phyloP scores from a whole-genome alignment of 75 land plant species.

The Pseudotsuga menziesii region DNA sequence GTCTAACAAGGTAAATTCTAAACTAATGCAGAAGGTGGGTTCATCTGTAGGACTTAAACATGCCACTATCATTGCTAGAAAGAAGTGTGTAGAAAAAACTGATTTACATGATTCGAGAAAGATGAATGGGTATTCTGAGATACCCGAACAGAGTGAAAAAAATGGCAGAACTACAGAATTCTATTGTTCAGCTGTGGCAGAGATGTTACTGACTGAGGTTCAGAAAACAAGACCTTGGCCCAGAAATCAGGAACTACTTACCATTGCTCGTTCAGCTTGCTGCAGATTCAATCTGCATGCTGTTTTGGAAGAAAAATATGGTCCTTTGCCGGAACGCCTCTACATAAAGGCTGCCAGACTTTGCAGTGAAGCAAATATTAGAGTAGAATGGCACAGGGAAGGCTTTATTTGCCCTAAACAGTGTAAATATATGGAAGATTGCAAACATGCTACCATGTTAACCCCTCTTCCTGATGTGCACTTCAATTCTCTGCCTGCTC shows the following conservation, averaged over 20 bases:
- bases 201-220: slow-evolving; percentile 33
- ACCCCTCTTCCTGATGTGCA: slow-evolving; percentile 10
- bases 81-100: slow-evolving; percentile 22
- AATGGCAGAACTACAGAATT: slow-evolving; percentile 28
- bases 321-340: slow-evolving; percentile 48
- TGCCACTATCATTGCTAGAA: slow-evolving; percentile 19
- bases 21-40: slow-evolving; percentile 24
- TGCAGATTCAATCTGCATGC: slow-evolving; percentile 53
- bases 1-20: slow-evolving; percentile 22
- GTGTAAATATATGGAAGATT: slow-evolving; percentile 24
- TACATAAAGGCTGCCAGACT: slow-evolving; percentile 75
- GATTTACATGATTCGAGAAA: background rate
- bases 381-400: slow-evolving; percentile 69
- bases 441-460: slow-evolving; percentile 13
- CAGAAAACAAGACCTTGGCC: slow-evolving; percentile 52
- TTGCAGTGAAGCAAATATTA: slow-evolving; percentile 73
- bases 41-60: background rate
- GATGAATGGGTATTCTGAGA: slow-evolving; percentile 18
- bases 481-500: background rate
- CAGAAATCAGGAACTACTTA: slow-evolving; percentile 57
- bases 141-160: slow-evolving; percentile 14
- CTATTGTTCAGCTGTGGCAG: slow-evolving; percentile 44
- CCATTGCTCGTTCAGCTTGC: slow-evolving; percentile 67
- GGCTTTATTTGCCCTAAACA: slow-evolving; percentile 81
- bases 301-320: slow-evolving; percentile 56